Conservation (phyloP, 78 protist genomes). For the Corallochytrium limacisporum region DNA sequence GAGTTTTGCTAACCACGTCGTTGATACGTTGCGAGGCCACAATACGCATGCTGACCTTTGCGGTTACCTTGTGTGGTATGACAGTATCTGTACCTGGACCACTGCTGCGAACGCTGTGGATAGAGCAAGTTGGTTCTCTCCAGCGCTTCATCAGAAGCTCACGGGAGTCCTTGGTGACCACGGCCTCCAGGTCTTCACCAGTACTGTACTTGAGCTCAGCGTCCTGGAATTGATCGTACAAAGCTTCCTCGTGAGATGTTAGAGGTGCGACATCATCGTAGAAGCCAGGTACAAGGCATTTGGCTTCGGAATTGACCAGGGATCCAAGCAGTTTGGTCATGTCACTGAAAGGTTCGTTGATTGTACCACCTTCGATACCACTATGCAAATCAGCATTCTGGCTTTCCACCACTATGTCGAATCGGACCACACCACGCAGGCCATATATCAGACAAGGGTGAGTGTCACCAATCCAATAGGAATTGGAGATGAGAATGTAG, state of each 20-base stretch:
- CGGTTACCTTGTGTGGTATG: neutral
- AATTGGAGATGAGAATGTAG: constrained; percentile 10
- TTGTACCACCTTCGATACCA: constrained; percentile 40
- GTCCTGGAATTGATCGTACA: neutral
- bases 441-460: constrained; percentile 37
- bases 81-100: neutral
- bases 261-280: constrained; percentile 1
- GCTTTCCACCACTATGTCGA: constrained; percentile 8
- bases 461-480: constrained; percentile 28
- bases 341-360: constrained; percentile 28
- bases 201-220: constrained; percentile 5
- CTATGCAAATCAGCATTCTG: constrained; percentile 30
- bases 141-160: constrained; percentile 14
- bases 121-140: constrained; percentile 7
- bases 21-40: neutral
- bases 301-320: neutral
- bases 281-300: neutral
- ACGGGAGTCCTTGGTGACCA: neutral
- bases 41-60: neutral
- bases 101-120: neutral
- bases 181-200: neutral
- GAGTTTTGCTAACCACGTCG: neutral
- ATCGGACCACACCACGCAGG: constrained; percentile 20
- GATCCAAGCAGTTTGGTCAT: neutral
- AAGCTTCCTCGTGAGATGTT: neutral